Evolutionary conservation across 441 rosid species (phyloP).

Genomic region (Euphorbia schlechtendalii): DNA sequence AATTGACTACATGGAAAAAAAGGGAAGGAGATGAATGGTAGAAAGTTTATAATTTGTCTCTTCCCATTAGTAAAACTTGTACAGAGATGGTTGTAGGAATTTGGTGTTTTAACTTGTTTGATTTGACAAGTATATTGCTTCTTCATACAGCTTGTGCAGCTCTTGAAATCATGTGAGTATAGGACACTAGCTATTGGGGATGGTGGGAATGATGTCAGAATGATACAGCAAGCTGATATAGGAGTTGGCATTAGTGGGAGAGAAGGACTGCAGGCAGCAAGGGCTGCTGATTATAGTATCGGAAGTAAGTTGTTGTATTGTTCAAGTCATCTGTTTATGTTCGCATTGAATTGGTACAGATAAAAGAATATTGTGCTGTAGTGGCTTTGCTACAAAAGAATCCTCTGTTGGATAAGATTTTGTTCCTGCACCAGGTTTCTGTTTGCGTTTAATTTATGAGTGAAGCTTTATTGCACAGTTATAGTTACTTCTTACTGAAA

Average conservation of each 20-base stretch:
- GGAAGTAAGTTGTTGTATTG: conserved; percentile 53
- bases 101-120: background rate
- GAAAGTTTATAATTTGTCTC: background rate
- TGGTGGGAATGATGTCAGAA: conserved; percentile 99
- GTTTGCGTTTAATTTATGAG: background rate
- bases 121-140: background rate
- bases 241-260: conserved; percentile 99
- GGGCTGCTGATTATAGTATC: conserved; percentile 98
- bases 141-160: conserved; percentile 73
- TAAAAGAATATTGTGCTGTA: background rate
- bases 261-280: conserved; percentile 98
- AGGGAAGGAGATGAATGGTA: background rate
- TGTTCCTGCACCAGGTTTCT: conserved; percentile 3
- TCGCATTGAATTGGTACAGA: background rate
- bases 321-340: conserved; percentile 1
- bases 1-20: background rate
- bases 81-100: background rate
- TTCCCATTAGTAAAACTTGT: background rate
- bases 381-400: background rate
- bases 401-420: background rate
- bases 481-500: conserved; percentile 1
- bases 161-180: conserved; percentile 89
- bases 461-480: background rate
- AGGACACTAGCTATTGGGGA: conserved; percentile 97
- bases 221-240: conserved; percentile 98